Conservation (phyloP, 495 filamentous ascomycete species). For the Penicillium manginii region DNA sequence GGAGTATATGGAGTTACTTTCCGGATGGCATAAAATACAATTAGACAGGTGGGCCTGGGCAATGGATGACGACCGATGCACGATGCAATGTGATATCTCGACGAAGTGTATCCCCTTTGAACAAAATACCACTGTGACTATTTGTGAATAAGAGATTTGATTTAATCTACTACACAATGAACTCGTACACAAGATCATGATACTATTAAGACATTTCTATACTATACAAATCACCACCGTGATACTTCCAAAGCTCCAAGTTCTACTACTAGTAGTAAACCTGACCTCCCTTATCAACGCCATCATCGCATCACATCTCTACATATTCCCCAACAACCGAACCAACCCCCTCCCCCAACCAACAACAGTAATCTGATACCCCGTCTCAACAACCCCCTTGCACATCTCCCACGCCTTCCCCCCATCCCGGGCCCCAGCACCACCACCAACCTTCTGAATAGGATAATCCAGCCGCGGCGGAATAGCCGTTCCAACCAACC, state of each 20-base stretch:
- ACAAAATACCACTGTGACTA: background rate
- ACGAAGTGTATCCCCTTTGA: slow-evolving; percentile 1
- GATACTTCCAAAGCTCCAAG: background rate
- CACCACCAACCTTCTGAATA: slow-evolving; percentile 53
- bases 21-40: slow-evolving; percentile 18
- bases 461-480: slow-evolving; percentile 82
- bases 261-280: no score
- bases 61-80: slow-evolving; percentile 7
- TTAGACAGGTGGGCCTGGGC: slow-evolving; percentile 7
- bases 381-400: slow-evolving; percentile 64
- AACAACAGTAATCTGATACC: slow-evolving; percentile 57
- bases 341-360: slow-evolving; percentile 53
- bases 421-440: slow-evolving; percentile 51
- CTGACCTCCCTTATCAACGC: background rate
- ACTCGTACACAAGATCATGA: no score
- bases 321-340: slow-evolving; percentile 53
- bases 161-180: no score
- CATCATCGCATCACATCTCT: background rate
- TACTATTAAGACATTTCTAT: no score
- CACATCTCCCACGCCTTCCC: slow-evolving; percentile 60
- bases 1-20: slow-evolving; percentile 26
- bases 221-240: no score
- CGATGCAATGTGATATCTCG: slow-evolving; percentile 1
- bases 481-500: slow-evolving; percentile 68
- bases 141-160: background rate